Conservation (phyloP, 1,284 basidiomycete genomes). For the Cutaneotrichosporon dermatis region DNA sequence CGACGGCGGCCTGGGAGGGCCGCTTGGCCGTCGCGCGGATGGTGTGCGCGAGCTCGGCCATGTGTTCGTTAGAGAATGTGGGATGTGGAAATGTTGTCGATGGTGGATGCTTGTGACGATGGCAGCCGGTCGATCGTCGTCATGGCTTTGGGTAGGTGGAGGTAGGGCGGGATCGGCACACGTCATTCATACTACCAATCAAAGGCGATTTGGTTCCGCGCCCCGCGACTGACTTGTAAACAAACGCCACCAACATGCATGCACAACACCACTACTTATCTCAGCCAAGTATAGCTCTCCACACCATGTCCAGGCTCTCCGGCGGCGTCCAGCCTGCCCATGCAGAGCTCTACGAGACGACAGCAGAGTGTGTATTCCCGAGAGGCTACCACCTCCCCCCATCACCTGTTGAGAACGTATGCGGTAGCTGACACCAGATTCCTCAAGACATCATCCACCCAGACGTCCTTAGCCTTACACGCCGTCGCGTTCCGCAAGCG, state of each 20-base stretch:
- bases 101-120: too few relatives aligned
- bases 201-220: too few relatives aligned
- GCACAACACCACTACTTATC: conserved; percentile 58
- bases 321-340: background rate
- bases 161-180: too few relatives aligned
- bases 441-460: background rate
- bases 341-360: background rate
- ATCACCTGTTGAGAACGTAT: too few relatives aligned
- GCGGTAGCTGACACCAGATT: background rate
- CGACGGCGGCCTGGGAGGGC: conserved; percentile 8
- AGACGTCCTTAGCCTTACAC: background rate
- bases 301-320: conserved; percentile 23
- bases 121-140: too few relatives aligned
- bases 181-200: too few relatives aligned
- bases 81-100: too few relatives aligned
- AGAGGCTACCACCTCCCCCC: too few relatives aligned
- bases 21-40: conserved; percentile 14
- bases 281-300: conserved; percentile 51
- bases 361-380: background rate
- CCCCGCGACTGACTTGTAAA: too few relatives aligned
- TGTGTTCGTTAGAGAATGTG: background rate
- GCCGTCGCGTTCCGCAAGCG: conserved; percentile 1
- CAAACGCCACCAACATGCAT: conserved; percentile 68
- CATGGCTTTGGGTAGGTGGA: too few relatives aligned
- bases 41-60: conserved; percentile 3